Percentiles rank a stretch among this genome's conserved stretches.
These are phyloP conservation scores for Jatropha curcas DNA, from an alignment of 345 rosid genomes.

Conservation along the genomic window DNA sequence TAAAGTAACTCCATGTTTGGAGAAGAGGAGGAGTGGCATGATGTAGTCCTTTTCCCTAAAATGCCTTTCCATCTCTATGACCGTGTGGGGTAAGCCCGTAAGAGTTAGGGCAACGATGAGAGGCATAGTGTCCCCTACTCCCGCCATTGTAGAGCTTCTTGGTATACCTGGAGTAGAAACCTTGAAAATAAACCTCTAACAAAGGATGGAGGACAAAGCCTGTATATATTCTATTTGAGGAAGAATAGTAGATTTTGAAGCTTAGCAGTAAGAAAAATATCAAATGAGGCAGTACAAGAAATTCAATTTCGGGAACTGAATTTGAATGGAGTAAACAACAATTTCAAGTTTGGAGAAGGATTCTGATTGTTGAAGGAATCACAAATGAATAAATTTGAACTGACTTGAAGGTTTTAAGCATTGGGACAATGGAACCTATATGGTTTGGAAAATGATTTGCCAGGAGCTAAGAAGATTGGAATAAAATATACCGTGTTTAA, in stretches of 20 bases:
- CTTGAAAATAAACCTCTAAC: slow-evolving; percentile 63
- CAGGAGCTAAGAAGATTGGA: slow-evolving; percentile 66
- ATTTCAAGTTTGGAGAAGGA: slow-evolving; percentile 13
- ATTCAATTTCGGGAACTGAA: slow-evolving; percentile 11
- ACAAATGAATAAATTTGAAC: slow-evolving; percentile 15
- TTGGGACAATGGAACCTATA: slow-evolving; percentile 48
- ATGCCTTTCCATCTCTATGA: slow-evolving; percentile 79
- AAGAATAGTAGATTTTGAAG: slow-evolving; percentile 83
- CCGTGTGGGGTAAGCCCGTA: slow-evolving; percentile 79
- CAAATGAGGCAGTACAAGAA: slow-evolving; percentile 18
- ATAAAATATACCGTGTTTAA: slow-evolving; percentile 65
- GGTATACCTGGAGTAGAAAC: slow-evolving; percentile 79
- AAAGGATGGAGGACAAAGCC: slow-evolving; percentile 73
- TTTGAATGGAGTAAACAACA: slow-evolving; percentile 9
- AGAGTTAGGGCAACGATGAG: slow-evolving; percentile 71
- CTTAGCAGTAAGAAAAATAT: slow-evolving; percentile 20
- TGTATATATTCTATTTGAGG: slow-evolving; percentile 83
- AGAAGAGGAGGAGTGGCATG: slow-evolving; percentile 56
- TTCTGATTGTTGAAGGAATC: slow-evolving; percentile 10
- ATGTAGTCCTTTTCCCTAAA: slow-evolving; percentile 65
- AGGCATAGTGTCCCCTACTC: slow-evolving; percentile 45
- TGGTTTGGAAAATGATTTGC: slow-evolving; percentile 76
- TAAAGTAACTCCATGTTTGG: slow-evolving; percentile 80
- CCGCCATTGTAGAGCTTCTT: slow-evolving; percentile 86
- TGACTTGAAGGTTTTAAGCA: slow-evolving; percentile 47